Percentiles rank a stretch among this genome's conserved stretches.
phyloP scores from a whole-genome alignment of 2,329 filamentous ascomycete genomes.

The Fusarium sp. region DNA sequence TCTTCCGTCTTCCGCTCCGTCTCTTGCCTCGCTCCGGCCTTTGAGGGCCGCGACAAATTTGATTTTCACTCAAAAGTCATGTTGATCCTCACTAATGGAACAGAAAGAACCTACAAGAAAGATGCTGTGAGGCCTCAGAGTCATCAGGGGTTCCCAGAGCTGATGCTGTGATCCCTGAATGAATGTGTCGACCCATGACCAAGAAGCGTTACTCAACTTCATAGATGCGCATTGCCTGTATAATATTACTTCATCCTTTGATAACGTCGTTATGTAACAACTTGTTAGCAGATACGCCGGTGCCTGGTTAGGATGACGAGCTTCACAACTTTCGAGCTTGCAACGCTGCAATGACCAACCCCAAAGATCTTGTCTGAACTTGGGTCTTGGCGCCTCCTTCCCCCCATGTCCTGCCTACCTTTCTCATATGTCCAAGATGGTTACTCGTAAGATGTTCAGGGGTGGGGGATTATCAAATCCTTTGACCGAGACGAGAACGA shows the following conservation, averaged over 20 bases:
- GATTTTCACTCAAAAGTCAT: background rate
- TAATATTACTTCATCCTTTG: background rate
- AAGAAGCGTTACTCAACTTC: background rate
- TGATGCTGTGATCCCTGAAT: background rate
- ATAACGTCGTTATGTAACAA: background rate
- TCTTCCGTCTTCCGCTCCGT: background rate
- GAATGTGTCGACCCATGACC: conserved; percentile 4
- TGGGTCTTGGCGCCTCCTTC: background rate
- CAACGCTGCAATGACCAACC: background rate
- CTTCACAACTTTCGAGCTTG: conserved; percentile 3
- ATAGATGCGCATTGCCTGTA: background rate
- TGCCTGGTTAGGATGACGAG: background rate
- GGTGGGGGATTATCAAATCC: conserved; percentile 5
- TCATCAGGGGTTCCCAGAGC: background rate
- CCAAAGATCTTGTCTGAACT: background rate
- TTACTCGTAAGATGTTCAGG: background rate
- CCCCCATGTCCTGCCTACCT: background rate
- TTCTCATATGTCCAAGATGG: background rate
- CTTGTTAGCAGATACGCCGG: background rate
- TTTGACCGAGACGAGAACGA: background rate
- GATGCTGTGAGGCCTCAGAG: background rate
- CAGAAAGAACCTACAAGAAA: background rate
- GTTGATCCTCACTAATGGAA: background rate
- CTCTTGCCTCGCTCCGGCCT: background rate
- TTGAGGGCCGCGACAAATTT: background rate